Evolutionary conservation across 2,329 filamentous ascomycete genomes (phyloP).

Genomic region (Neoascochyta sp.): DNA sequence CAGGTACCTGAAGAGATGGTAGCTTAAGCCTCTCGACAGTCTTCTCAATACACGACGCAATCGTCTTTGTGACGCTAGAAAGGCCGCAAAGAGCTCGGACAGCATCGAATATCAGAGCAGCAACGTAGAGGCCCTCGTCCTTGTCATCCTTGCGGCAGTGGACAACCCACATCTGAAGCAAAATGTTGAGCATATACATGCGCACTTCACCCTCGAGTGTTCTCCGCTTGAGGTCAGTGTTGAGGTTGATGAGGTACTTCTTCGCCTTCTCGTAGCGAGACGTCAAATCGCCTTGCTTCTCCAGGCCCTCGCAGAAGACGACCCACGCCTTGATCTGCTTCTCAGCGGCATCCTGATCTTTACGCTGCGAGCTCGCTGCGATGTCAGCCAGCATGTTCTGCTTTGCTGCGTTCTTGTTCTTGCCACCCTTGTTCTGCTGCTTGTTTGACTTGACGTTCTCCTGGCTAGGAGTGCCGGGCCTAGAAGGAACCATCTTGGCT

Average conservation of each 20-base stretch:
- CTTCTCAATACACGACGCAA: conserved; percentile 29
- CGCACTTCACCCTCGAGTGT: conserved; percentile 46
- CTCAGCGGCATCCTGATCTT: conserved; percentile 40
- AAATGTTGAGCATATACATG: conserved; percentile 49
- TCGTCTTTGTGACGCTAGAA: conserved; percentile 27
- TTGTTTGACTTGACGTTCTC: conserved; percentile 21
- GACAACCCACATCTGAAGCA: conserved; percentile 49
- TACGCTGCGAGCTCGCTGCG: conserved; percentile 41
- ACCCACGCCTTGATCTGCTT: conserved; percentile 48
- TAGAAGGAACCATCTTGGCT: conserved; percentile 7
- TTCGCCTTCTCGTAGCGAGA: conserved; percentile 49
- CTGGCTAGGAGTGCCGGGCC: conserved; percentile 8
- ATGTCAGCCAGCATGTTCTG: conserved; percentile 45
- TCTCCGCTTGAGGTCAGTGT: conserved; percentile 37
- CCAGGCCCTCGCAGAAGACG: conserved; percentile 45
- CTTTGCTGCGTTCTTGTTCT: conserved; percentile 37
- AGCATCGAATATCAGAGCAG: conserved; percentile 33
- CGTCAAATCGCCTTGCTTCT: conserved; percentile 44
- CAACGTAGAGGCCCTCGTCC: conserved; percentile 28
- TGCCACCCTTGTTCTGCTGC: conserved; percentile 22
- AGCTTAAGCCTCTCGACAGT: conserved; percentile 41
- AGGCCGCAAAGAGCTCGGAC: conserved; percentile 27
- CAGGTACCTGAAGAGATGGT: conserved; percentile 33
- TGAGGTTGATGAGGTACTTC: conserved; percentile 47
- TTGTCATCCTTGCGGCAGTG: conserved; percentile 29